Evolutionary conservation across 2,329 filamentous ascomycete species (phyloP).

Genomic region (Arthrobotrys pseudoclavata): DNA sequence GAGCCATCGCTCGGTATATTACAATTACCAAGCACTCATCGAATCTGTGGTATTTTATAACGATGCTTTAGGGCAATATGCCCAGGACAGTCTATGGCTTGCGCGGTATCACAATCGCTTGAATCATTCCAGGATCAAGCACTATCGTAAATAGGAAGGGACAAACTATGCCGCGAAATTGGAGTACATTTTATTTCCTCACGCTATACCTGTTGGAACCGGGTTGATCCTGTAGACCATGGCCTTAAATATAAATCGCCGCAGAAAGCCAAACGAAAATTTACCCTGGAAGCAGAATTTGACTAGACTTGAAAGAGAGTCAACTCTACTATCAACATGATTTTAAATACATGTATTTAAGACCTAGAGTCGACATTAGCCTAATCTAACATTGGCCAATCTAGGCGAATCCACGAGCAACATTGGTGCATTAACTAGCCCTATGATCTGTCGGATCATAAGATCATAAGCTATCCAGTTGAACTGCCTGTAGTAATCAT

Average conservation of each 20-base stretch:
- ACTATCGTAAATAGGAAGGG: no score
- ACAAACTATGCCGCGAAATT: background rate
- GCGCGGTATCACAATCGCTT: background rate
- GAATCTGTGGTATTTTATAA: background rate
- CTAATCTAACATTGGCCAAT: no score
- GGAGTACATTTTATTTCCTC: background rate
- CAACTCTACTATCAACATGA: no score
- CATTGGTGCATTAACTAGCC: no score
- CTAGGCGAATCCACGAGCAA: no score
- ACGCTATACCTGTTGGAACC: no score
- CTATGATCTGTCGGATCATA: no score
- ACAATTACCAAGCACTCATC: background rate
- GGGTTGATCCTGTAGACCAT: background rate
- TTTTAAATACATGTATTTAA: no score
- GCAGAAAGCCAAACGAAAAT: background rate
- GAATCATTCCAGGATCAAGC: background rate
- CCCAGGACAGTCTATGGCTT: background rate
- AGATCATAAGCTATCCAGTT: no score
- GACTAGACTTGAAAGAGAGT: background rate
- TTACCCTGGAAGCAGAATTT: background rate
- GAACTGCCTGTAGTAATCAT: no score
- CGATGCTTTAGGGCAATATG: background rate
- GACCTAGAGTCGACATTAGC: no score
- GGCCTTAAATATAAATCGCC: background rate
- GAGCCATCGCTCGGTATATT: background rate